Evolutionary conservation across 1,284 basidiomycete species (phyloP), one percentile per base, ranked within the genome.

Genomic region (Irpex rosettiformis): DNA sequence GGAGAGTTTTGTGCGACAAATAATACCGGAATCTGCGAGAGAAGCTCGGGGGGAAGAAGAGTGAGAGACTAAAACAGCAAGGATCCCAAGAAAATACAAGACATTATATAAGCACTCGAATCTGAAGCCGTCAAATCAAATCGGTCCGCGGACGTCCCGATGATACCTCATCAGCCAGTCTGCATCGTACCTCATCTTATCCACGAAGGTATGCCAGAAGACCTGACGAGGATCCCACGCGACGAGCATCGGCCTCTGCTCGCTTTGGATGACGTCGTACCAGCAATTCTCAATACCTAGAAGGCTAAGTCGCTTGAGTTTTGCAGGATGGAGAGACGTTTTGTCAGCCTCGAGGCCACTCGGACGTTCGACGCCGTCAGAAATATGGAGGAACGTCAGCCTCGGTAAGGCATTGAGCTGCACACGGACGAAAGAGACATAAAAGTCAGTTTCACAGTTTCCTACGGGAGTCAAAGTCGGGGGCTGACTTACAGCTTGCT

Each of bases 101-200:
- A 18, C 22, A 13, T 10, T 18, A 18, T 13, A 8, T 47, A 21
- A 8, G 22, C n/a, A 47, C 43, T 6, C 43, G 22, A 47, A 47
- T n/a, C n/a, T n/a, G 33, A 11, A n/a, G 11, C 33, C 11, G 33
- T n/a, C 33, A 40, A 47, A 24, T 51, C 48, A 51, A 29, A 51
- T 22, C 22, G 48, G 48, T n/a, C 52, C 52, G 37, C 29, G 52
- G 10, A 55, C 54, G n/a, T 47, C 58, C 8, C 54, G 54, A 40
- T 59, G 54, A 29, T 59, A 59, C 7, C 58, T 40, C 27, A 54
- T 37, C 6, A 59, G 58, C 58, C 58, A 59, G 29, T 59, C 58
- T 24, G 54, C 58, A 24, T 59, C 58, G 21, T 52, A 54, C 18
- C 42, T 54, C 8, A 59, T n/a, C 37, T 55, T 42, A 5, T 52